phyloP scores from a whole-genome alignment of 106 monocot genomes.

The Phalaenopsis equestris region DNA sequence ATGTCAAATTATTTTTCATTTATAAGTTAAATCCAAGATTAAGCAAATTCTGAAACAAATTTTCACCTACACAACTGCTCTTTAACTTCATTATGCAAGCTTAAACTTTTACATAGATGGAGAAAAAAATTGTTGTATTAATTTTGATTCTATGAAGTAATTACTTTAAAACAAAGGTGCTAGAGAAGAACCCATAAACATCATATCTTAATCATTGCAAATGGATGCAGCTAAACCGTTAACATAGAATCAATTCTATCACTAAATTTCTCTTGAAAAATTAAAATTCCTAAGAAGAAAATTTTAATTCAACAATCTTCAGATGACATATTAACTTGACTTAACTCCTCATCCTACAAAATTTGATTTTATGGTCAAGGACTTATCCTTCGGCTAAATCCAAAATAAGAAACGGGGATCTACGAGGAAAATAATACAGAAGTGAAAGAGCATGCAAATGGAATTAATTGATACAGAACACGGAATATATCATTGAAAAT shows the following conservation, averaged over 20 bases:
- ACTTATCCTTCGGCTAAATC: background rate
- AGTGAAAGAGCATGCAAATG: background rate
- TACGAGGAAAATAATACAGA: background rate
- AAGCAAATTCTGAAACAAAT: too few species aligned
- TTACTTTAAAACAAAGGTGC: too few species aligned
- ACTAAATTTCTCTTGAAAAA: background rate
- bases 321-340: background rate
- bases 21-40: too few species aligned
- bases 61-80: too few species aligned
- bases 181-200: background rate
- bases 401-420: background rate
- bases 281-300: background rate
- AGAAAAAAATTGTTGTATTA: too few species aligned
- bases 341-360: background rate
- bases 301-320: background rate
- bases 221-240: background rate
- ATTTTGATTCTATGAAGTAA: too few species aligned
- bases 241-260: background rate
- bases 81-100: too few species aligned
- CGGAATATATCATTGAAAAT: background rate
- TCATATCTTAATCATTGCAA: background rate
- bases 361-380: background rate
- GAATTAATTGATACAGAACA: background rate
- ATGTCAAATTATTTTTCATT: too few species aligned
- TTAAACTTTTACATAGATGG: too few species aligned